Evolutionary conservation across 2,329 filamentous ascomycete genomes (phyloP), one percentile per base, ranked within the genome.

Genomic region (Zelopaecilomyces penicillatus): DNA sequence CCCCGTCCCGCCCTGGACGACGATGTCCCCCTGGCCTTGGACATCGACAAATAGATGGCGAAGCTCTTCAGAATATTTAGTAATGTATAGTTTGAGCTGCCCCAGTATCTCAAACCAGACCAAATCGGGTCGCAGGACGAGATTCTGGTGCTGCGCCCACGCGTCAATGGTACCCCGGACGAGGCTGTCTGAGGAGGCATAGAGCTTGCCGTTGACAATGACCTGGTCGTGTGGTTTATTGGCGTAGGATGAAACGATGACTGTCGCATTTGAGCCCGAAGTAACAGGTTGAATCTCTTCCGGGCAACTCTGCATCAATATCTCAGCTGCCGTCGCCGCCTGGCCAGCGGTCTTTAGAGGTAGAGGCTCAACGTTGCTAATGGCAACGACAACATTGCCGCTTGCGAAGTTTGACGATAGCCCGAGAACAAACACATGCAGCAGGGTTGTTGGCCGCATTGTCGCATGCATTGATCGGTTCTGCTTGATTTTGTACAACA

Each of bases 31-130:
- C 46, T 68, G 61, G 0, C 65, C 70, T 8, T 63, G 44, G 43
- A 73, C 69, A 5, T 63, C 51, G 6, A 76, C 73, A 49, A 76
- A 76, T 10, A 68, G 43, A 5, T 59, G 52, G 2, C 71, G 61
- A 1, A 76, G 42, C 5, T 68, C 60, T 41, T 76, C 71, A 5
- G 69, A 64, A 48, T 78, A 63, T 0, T 57, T 58, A 30, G 68
- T 65, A 60, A 76, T 68, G 55, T 70, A 77, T 43, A 71, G 65
- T 52, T 69, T 71, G 39, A 78, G 58, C 56, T 78, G 74, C 0
- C 64, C 62, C 4, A 78, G 60, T 42, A 78, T 71, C 41, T 74
- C 67, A 50, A 77, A 70, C 75, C 75, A 78, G 30, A 78, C 58
- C 42, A 76, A 74, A 33, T 78, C 74, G 0, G 75, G 74, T 1